These are phyloP conservation scores for Colletotrichum phormii DNA, from an alignment of 2,329 filamentous ascomycete species.

Conservation along the genomic window DNA sequence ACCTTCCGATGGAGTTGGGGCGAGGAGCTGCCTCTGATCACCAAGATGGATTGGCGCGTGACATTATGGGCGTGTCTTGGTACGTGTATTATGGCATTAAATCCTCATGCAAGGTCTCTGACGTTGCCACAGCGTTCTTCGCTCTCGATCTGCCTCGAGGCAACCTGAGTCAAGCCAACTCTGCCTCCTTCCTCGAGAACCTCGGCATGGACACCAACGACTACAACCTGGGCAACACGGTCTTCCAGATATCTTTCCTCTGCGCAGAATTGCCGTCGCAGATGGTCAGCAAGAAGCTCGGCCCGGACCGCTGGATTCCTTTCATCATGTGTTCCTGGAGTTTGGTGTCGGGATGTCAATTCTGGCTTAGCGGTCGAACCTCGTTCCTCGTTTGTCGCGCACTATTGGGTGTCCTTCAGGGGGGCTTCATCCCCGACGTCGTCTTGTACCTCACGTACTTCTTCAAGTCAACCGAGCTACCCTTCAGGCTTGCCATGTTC, in stretches of 20 bases:
- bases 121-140: slow-evolving; percentile 37
- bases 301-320: slow-evolving; percentile 47
- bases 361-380: slow-evolving; percentile 49
- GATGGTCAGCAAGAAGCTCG: slow-evolving; percentile 65
- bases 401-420: slow-evolving; percentile 56
- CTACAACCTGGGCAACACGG: slow-evolving; percentile 66
- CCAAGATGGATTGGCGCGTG: slow-evolving; percentile 44
- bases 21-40: slow-evolving; percentile 45
- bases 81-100: background rate
- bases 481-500: slow-evolving; percentile 42
- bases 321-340: slow-evolving; percentile 40
- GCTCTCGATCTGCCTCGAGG: slow-evolving; percentile 42
- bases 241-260: slow-evolving; percentile 66
- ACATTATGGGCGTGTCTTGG: slow-evolving; percentile 38
- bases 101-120: background rate
- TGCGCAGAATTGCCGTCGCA: slow-evolving; percentile 71
- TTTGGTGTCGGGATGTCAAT: slow-evolving; percentile 35
- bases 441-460: slow-evolving; percentile 44
- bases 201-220: slow-evolving; percentile 50
- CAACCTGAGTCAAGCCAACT: slow-evolving; percentile 42
- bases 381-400: slow-evolving; percentile 53
- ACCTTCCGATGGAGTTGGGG: slow-evolving; percentile 47
- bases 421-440: slow-evolving; percentile 55
- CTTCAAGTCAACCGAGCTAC: slow-evolving; percentile 43
- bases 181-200: slow-evolving; percentile 52